Conservation (phyloP, 495 filamentous ascomycete genomes). For the Penicillium manginii region DNA sequence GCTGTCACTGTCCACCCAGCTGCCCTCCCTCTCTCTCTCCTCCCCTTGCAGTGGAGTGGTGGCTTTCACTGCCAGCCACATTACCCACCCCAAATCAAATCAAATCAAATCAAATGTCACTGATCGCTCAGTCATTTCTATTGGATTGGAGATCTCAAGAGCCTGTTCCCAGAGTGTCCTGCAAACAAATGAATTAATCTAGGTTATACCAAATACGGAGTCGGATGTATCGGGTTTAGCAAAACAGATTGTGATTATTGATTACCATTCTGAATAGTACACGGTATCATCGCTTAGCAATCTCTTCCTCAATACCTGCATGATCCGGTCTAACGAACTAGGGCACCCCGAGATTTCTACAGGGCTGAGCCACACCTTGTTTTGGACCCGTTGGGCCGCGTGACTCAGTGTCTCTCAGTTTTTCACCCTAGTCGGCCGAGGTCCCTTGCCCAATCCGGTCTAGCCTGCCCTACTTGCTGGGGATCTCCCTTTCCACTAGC, state of each 20-base stretch:
- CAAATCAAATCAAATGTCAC: not conserved
- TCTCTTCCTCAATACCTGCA: not conserved
- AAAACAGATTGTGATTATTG: not conserved
- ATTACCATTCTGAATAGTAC: not conserved
- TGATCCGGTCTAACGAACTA: conserved; percentile 6
- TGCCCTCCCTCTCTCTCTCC: not conserved
- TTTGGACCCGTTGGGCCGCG: conserved; percentile 13
- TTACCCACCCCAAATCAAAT: conserved; percentile 10
- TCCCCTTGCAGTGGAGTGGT: conserved; percentile 9
- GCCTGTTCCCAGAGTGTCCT: not conserved
- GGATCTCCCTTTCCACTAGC: not conserved
- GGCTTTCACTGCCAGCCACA: conserved; percentile 10
- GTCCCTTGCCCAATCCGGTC: conserved; percentile 1
- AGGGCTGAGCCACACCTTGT: conserved; percentile 35
- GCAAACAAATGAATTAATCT: not conserved
- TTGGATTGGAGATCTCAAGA: not conserved
- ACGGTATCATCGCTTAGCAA: conserved; percentile 4
- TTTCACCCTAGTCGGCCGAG: not conserved
- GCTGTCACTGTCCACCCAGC: not conserved
- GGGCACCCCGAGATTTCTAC: conserved; percentile 11
- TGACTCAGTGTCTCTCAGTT: conserved; percentile 5
- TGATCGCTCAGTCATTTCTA: not conserved
- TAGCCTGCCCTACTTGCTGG: not conserved
- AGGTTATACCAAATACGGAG: not conserved
- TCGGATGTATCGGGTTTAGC: not conserved